phyloP scores from a whole-genome alignment of 345 rosid genomes.

The Pistacia atlantica region DNA sequence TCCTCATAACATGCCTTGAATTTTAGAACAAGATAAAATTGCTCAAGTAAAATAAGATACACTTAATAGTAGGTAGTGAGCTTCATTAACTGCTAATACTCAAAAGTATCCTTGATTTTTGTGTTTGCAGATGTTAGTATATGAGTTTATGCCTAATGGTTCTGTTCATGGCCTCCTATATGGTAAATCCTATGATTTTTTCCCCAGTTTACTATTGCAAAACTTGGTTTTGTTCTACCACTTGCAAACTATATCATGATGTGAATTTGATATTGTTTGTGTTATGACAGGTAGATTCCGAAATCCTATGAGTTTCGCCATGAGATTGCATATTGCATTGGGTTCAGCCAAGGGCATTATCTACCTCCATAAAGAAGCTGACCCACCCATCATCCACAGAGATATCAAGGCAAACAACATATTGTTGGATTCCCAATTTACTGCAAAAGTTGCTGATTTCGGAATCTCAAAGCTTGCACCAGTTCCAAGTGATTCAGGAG shows the following conservation, averaged over 20 bases:
- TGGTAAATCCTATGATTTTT: constrained; percentile 25
- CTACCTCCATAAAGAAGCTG: constrained; percentile 57
- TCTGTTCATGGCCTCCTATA: constrained; percentile 49
- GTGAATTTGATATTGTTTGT: constrained; percentile 6
- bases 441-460: constrained; percentile 59
- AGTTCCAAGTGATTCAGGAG: constrained; percentile 23
- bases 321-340: constrained; percentile 43
- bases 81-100: neutral
- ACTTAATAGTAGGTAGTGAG: neutral
- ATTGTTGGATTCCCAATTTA: constrained; percentile 42
- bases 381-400: constrained; percentile 56
- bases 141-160: constrained; percentile 58
- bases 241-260: neutral
- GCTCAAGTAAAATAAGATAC: neutral
- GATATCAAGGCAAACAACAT: constrained; percentile 60
- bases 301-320: constrained; percentile 25
- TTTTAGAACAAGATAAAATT: too few relatives aligned
- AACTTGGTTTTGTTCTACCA: neutral
- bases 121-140: constrained; percentile 49
- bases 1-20: too few relatives aligned
- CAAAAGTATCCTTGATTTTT: neutral
- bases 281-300: constrained; percentile 34
- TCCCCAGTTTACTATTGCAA: neutral
- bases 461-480: constrained; percentile 59
- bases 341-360: constrained; percentile 54